These are phyloP conservation scores for Excoecaria agallocha DNA, from an alignment of 345 rosid genomes.

Conservation along the genomic window DNA sequence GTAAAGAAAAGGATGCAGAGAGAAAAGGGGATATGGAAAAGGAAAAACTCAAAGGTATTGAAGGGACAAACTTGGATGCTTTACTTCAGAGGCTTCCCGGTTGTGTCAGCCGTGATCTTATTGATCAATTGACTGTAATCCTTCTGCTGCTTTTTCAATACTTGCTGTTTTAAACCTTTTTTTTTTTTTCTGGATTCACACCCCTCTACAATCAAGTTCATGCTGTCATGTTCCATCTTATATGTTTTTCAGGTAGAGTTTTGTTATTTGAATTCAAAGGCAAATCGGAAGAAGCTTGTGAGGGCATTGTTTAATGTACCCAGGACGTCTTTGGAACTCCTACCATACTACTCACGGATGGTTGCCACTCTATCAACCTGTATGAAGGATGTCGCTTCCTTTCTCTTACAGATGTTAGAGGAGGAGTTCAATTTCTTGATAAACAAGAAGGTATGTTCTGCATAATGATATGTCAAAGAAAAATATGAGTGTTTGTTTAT, in stretches of 20 bases:
- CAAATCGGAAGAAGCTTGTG: slow-evolving; percentile 90
- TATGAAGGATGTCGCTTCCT: slow-evolving; percentile 88
- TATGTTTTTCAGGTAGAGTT: slow-evolving; percentile 74
- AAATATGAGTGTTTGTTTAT: slow-evolving; percentile 12
- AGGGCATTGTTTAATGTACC: slow-evolving; percentile 95
- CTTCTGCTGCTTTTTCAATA: slow-evolving; percentile 16
- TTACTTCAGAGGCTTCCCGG: slow-evolving; percentile 92
- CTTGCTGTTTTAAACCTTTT: background rate
- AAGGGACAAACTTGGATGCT: slow-evolving; percentile 91
- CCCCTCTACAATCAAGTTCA: background rate
- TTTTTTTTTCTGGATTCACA: background rate
- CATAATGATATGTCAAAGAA: background rate
- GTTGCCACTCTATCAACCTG: slow-evolving; percentile 90
- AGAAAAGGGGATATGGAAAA: slow-evolving; percentile 76
- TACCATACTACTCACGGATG: slow-evolving; percentile 95
- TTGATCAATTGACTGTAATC: slow-evolving; percentile 93
- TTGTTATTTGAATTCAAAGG: slow-evolving; percentile 92
- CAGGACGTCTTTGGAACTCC: slow-evolving; percentile 92
- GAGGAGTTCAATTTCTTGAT: slow-evolving; percentile 95
- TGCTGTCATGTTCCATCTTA: slow-evolving; percentile 11
- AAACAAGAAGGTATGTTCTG: slow-evolving; percentile 71
- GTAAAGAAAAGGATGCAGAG: slow-evolving; percentile 79
- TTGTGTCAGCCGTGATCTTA: slow-evolving; percentile 94
- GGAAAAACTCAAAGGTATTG: slow-evolving; percentile 83
- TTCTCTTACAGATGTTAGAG: slow-evolving; percentile 92